Evolutionary conservation across 2,329 filamentous ascomycete species (phyloP), one percentile per base, ranked within the genome.

Genomic region (Elsinoe necatrix): DNA sequence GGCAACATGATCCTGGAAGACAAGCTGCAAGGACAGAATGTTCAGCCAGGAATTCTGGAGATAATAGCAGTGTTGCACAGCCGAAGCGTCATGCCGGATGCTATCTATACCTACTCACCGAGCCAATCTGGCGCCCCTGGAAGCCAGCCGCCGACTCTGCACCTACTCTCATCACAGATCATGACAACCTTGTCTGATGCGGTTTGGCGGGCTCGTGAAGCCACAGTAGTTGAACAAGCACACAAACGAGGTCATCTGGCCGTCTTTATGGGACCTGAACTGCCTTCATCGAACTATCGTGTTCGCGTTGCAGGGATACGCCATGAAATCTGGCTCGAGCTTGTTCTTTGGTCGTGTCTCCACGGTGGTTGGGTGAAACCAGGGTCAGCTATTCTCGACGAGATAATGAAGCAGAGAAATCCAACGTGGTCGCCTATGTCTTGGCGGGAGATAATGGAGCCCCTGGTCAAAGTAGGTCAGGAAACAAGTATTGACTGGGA

Each of bases 291-390:
- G 27, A 69, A 70, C 25, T 75, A 72, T 61, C 71, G 69, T 42
- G 64, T 73, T 1, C 64, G 67, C 14, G 68, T 74, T 6, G 68
- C 68, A 4, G 73, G 69, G 16, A 61, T 77, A 9, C 64, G 68
- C 0, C 70, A 73, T 1, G 76, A 78, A 58, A 64, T 78, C 12
- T 78, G 76, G 76, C 63, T 79, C 16, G 76, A 79, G 62, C 67
- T 79, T n/a, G 69, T 78, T 18, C 65, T 79, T 2, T 78, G 75
- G 75, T 74, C 75, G 12, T 77, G 75, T 61, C 60, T 78, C 6
- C 72, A 76, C 54, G 75, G 75, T 18, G 73, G 72, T 4, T 78
- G 75, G 74, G 65, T 71, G 6, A 47, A 63, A 11, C 72, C 76
- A 54, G 75, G 75, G 2, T 62, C 64, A n/a, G 64, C 66, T 1